Evolutionary conservation across 495 filamentous ascomycete genomes (phyloP), one percentile per base, ranked within the genome.

Genomic region (Astrothelium macrocarpum): DNA sequence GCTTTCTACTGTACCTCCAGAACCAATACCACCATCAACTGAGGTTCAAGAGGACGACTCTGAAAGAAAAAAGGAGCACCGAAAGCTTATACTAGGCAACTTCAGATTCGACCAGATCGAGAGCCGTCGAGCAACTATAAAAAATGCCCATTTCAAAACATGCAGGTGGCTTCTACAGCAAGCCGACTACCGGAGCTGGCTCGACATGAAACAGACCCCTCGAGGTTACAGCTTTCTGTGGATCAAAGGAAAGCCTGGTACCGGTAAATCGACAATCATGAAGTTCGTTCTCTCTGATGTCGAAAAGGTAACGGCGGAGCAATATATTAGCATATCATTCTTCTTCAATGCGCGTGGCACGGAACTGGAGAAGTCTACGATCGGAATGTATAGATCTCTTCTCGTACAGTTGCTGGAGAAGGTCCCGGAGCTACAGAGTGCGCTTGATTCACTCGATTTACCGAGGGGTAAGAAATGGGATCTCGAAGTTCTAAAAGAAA

Each of bases 311-410:
- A 45, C 45, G 45, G 12, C 39, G 53, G 16, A 29, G 61, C 1
- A 45, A 36, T 20, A 61, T 53, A 53, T 67, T 73, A n/a, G n/a
- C 12, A 53, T 72, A 2, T 71, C 73, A 10, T 77, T 72, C 66
- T 80, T 79, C 69, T 79, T 78, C 68, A 68, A 77, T 36, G 75
- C 72, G 10, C 70, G 73, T 32, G 75, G 74, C 10, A 65, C 56
- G 9, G 58, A 65, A 16, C 64, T 75, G 62, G 70, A 76, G 62
- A 71, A 70, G 32, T 70, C 73, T 10, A 64, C 62, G 1, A 29
- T 32, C 1, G 75, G 75, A 42, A 42, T 73, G 1, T 72, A 74
- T 32, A 63, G 73, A 29, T 74, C 75, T 10, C 62, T 78, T 56
- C 66, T 75, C 12, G 66, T 71, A 59, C 75, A 78, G 59, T 32